Evolutionary conservation across 2,329 filamentous ascomycete genomes (phyloP).

Genomic region (Calonectria leucothoes): DNA sequence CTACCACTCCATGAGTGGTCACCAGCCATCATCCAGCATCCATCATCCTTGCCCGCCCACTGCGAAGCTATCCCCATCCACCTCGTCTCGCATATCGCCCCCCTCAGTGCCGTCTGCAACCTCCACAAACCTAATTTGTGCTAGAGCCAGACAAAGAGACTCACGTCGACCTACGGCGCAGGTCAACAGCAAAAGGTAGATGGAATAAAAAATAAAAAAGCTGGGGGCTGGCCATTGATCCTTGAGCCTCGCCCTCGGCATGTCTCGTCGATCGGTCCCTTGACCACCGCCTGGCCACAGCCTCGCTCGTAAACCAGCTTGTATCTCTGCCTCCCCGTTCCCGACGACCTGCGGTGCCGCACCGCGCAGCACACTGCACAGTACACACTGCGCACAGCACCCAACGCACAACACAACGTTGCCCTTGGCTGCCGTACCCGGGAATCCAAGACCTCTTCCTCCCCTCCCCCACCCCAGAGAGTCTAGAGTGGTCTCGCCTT

Average conservation of each 20-base stretch:
- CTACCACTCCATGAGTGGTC: conserved; percentile 16
- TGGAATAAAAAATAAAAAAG: conserved; percentile 1
- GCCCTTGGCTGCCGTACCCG: not conserved
- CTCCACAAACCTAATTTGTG: conserved; percentile 7
- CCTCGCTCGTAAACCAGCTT: conserved; percentile 10
- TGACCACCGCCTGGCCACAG: conserved; percentile 7
- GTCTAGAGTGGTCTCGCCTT: conserved; percentile 6
- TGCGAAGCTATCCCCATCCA: conserved; percentile 13
- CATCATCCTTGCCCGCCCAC: not conserved
- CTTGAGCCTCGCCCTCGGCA: conserved; percentile 17
- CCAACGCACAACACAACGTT: not conserved
- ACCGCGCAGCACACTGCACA: not conserved
- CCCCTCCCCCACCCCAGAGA: not conserved
- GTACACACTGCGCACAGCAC: no score
- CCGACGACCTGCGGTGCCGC: not conserved
- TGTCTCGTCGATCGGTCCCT: conserved; percentile 12
- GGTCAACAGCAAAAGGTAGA: not conserved
- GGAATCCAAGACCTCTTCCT: not conserved
- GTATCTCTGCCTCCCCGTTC: not conserved
- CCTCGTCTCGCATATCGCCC: conserved; percentile 7
- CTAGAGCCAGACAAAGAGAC: conserved; percentile 5
- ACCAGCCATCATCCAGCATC: conserved; percentile 20
- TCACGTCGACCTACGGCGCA: not conserved
- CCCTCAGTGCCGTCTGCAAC: conserved; percentile 16
- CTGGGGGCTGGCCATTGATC: conserved; percentile 3